A percentile compares a stretch with the other conserved stretches of the same genome.
These are phyloP conservation scores for Metschnikowia borealis DNA, from an alignment of 805 yeast species.

Conservation along the genomic window DNA sequence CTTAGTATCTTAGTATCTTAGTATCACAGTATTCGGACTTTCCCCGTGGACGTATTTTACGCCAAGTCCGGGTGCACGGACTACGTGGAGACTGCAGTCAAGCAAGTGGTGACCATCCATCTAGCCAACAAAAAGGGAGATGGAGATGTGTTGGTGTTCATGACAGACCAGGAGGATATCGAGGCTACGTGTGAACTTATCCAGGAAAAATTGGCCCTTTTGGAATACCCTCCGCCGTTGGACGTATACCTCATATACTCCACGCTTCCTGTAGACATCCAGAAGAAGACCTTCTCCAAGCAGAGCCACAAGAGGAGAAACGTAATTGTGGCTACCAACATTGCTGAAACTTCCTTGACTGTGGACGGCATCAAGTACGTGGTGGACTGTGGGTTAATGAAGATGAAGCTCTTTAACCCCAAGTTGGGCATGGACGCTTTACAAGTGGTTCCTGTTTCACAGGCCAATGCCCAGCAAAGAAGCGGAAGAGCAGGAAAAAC, in stretches of 20 bases:
- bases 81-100: constrained; percentile 83
- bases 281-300: constrained; percentile 64
- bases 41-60: constrained; percentile 76
- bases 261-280: constrained; percentile 78
- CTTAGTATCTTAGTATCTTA: too few relatives aligned
- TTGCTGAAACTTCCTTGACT: constrained; percentile 93
- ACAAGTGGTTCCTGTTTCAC: constrained; percentile 77
- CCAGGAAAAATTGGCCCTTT: constrained; percentile 48
- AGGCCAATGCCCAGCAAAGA: constrained; percentile 87
- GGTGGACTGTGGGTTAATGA: constrained; percentile 80
- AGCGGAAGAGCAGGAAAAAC: constrained; percentile 94
- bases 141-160: constrained; percentile 85
- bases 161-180: constrained; percentile 97
- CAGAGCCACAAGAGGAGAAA: constrained; percentile 57
- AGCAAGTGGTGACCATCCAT: constrained; percentile 75
- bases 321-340: constrained; percentile 88
- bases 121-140: constrained; percentile 32
- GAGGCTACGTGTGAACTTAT: constrained; percentile 74
- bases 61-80: constrained; percentile 60
- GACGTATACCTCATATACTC: constrained; percentile 84
- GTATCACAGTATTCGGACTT: constrained; percentile 47
- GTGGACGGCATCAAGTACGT: constrained; percentile 86
- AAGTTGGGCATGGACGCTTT: constrained; percentile 81
- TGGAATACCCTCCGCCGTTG: constrained; percentile 57
- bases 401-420: constrained; percentile 80